These are phyloP conservation scores for Aspergillus brunneoviolaceus DNA, from an alignment of 2,329 filamentous ascomycete species.

Conservation along the genomic window DNA sequence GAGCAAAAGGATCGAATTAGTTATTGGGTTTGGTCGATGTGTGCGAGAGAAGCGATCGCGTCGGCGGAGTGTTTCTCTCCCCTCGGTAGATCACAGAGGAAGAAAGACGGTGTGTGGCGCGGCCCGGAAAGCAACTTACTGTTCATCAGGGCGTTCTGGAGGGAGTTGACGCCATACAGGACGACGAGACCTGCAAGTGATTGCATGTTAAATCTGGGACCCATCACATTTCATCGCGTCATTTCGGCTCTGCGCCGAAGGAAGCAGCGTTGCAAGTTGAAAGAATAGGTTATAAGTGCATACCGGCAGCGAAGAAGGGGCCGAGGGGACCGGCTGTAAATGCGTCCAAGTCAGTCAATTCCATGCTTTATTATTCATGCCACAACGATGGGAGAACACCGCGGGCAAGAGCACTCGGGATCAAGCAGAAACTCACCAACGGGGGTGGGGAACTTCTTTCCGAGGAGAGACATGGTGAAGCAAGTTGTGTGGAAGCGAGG, in stretches of 20 bases:
- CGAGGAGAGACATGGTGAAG: constrained; percentile 71
- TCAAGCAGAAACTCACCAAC: constrained; percentile 61
- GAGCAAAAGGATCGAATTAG: constrained; percentile 21
- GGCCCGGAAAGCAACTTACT: constrained; percentile 57
- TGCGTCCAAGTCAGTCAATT: constrained; percentile 30
- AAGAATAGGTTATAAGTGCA: constrained; percentile 38
- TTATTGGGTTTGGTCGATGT: not conserved
- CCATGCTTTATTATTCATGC: constrained; percentile 14
- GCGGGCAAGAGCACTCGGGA: not conserved
- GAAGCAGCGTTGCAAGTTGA: not conserved
- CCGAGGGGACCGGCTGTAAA: constrained; percentile 78
- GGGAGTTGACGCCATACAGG: constrained; percentile 86
- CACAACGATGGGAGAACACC: not conserved
- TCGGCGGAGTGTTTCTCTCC: too few relatives aligned
- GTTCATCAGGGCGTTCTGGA: constrained; percentile 72
- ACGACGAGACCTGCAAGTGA: constrained; percentile 69
- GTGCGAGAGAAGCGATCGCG: too few relatives aligned
- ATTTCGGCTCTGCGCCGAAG: too few relatives aligned
- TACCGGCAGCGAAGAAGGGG: constrained; percentile 95
- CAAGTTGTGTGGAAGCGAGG: constrained; percentile 35
- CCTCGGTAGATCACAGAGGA: too few relatives aligned
- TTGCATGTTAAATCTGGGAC: too few relatives aligned
- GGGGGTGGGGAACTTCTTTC: constrained; percentile 80
- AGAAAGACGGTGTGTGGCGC: too few relatives aligned
- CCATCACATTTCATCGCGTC: too few relatives aligned